A percentile compares a stretch with the other conserved stretches of the same genome.
These are phyloP conservation scores for Sisymbrium irio DNA, from an alignment of 345 rosid species.

Conservation along the genomic window DNA sequence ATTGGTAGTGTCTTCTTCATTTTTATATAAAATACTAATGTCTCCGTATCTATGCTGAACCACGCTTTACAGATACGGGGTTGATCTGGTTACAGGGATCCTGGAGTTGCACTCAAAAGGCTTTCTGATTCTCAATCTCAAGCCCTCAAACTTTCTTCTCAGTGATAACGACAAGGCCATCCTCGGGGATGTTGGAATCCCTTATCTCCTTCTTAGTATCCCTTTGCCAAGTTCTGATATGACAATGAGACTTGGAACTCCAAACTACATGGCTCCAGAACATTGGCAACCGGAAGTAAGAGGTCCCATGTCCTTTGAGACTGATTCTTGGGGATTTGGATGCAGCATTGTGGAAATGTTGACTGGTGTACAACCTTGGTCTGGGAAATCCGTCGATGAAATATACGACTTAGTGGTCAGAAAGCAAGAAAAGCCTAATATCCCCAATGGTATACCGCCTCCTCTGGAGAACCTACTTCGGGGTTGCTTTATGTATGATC, in stretches of 20 bases:
- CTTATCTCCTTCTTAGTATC: conserved; percentile 68
- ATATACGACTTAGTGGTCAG: conserved; percentile 63
- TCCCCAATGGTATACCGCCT: conserved; percentile 79
- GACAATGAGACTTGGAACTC: conserved; percentile 72
- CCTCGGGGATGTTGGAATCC: conserved; percentile 80
- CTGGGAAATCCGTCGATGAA: conserved; percentile 63
- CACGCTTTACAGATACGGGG: conserved; percentile 59
- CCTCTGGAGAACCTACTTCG: conserved; percentile 61
- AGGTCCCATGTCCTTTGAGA: conserved; percentile 86
- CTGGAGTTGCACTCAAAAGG: conserved; percentile 64
- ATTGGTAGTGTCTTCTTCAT: background rate
- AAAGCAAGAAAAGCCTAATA: conserved; percentile 63
- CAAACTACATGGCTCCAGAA: conserved; percentile 98
- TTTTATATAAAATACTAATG: background rate
- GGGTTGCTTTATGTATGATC: conserved; percentile 90
- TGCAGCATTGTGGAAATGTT: conserved; percentile 94
- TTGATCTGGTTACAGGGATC: conserved; percentile 69
- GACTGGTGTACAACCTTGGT: conserved; percentile 82
- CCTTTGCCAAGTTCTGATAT: conserved; percentile 63
- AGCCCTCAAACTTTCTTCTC: conserved; percentile 76
- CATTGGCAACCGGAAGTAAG: conserved; percentile 89
- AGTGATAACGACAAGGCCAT: conserved; percentile 61
- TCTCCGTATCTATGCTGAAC: conserved; percentile 3
- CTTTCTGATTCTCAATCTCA: conserved; percentile 70
- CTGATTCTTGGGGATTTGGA: conserved; percentile 94